These are phyloP conservation scores for Brassica carinata DNA, from an alignment of 345 rosid species.

Conservation along the genomic window DNA sequence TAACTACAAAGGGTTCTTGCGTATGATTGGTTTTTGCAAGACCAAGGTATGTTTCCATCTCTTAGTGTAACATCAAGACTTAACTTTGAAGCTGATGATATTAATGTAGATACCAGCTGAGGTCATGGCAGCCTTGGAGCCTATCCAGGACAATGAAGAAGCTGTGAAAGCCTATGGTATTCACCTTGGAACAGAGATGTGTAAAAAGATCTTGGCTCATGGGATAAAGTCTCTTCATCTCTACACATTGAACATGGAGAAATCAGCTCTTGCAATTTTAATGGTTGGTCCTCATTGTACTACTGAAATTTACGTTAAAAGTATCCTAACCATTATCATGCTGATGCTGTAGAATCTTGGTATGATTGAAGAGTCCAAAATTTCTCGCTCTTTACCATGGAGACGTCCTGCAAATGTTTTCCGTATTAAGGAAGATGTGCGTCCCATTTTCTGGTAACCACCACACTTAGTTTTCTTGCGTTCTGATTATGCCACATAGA, in stretches of 20 bases:
- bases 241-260: conserved; percentile 93
- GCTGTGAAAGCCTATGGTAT: conserved; percentile 91
- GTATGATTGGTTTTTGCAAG: conserved; percentile 97
- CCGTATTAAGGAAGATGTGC: conserved; percentile 93
- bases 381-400: conserved; percentile 86
- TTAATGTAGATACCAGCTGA: conserved; percentile 80
- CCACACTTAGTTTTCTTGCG: conserved; percentile 20
- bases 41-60: conserved; percentile 58
- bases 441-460: conserved; percentile 94
- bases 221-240: conserved; percentile 83
- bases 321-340: conserved; percentile 25
- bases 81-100: background rate
- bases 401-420: conserved; percentile 85
- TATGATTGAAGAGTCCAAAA: conserved; percentile 84
- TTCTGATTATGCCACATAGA: background rate
- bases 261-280: conserved; percentile 84
- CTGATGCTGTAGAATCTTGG: conserved; percentile 79
- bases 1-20: conserved; percentile 87
- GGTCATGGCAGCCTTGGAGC: conserved; percentile 81
- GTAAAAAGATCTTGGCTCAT: conserved; percentile 86
- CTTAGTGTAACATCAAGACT: background rate
- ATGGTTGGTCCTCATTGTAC: conserved; percentile 62
- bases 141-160: conserved; percentile 96
- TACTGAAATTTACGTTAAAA: too few species aligned
- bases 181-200: conserved; percentile 96